Conservation (phyloP, 169 alveolate genomes). For the Eimeria falciformis region DNA sequence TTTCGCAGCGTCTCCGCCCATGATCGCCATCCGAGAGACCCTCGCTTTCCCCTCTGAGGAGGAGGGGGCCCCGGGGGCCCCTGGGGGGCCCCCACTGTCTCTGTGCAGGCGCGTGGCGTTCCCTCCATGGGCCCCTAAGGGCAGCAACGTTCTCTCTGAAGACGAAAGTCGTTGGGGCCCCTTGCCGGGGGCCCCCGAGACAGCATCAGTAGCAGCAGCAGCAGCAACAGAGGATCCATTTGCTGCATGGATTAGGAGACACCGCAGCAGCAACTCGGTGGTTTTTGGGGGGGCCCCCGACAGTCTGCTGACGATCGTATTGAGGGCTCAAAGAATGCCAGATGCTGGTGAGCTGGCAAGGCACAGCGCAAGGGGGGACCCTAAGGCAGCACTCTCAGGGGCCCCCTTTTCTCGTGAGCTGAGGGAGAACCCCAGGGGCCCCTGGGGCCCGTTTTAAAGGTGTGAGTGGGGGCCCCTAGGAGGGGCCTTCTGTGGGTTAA, state of each 20-base stretch:
- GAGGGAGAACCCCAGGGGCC: not conserved
- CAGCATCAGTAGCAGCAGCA: not conserved
- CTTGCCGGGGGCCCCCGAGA: not conserved
- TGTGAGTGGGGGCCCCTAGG: not conserved
- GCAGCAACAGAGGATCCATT: not conserved
- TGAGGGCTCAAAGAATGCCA: slow-evolving; percentile 17
- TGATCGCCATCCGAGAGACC: slow-evolving; percentile 70
- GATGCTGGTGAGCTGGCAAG: not conserved
- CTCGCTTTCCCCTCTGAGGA: slow-evolving; percentile 1
- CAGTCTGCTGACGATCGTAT: not conserved
- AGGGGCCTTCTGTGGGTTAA: not conserved
- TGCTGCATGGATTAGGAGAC: not conserved
- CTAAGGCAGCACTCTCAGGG: not conserved
- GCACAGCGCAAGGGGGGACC: not conserved
- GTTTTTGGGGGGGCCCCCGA: not conserved
- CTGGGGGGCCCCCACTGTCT: not conserved
- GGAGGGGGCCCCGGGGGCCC: not conserved
- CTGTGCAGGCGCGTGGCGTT: slow-evolving; percentile 17
- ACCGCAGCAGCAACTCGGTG: slow-evolving; percentile 13
- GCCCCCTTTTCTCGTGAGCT: not conserved
- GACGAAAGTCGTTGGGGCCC: not conserved
- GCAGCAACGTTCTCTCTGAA: not conserved
- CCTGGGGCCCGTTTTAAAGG: not conserved
- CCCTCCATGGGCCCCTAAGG: slow-evolving; percentile 13
- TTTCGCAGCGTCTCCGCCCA: slow-evolving; percentile 61